Evolutionary conservation across 495 filamentous ascomycete species (phyloP).

Genomic region (Penicillium maclennaniae): DNA sequence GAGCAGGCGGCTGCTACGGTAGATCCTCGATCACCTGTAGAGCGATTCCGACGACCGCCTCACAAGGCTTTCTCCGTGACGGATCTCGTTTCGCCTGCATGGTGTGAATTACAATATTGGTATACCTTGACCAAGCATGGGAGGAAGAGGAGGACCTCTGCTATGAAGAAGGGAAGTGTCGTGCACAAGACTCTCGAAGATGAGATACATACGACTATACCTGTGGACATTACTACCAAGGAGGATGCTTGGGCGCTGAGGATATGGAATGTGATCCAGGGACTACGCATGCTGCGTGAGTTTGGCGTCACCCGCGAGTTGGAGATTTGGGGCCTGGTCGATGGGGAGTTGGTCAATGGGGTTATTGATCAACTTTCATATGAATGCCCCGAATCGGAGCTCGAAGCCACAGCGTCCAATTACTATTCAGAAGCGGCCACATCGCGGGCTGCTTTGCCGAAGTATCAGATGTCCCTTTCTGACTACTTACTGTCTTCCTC

Average conservation of each 20-base stretch:
- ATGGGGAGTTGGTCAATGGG: constrained; percentile 81
- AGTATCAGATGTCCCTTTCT: constrained; percentile 53
- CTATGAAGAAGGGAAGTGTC: constrained; percentile 75
- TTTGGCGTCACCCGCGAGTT: constrained; percentile 83
- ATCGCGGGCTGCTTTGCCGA: constrained; percentile 35
- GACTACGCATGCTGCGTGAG: constrained; percentile 69
- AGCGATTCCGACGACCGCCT: constrained; percentile 74
- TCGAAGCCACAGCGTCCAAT: constrained; percentile 51
- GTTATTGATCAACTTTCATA: constrained; percentile 86
- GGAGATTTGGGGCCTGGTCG: constrained; percentile 85
- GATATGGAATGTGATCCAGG: constrained; percentile 91
- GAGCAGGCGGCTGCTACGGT: constrained; percentile 10
- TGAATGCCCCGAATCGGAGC: constrained; percentile 64
- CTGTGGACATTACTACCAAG: constrained; percentile 63
- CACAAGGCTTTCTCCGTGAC: constrained; percentile 84
- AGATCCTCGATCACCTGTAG: constrained; percentile 55
- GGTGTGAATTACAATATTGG: constrained; percentile 95
- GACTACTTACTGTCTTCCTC: constrained; percentile 46
- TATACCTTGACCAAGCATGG: constrained; percentile 78
- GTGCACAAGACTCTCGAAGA: constrained; percentile 84
- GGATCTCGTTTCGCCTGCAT: constrained; percentile 81
- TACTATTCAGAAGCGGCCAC: constrained; percentile 35
- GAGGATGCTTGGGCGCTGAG: constrained; percentile 81
- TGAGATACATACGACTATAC: constrained; percentile 72
- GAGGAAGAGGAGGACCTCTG: constrained; percentile 64